Percentiles rank a stretch among this genome's conserved stretches.
Evolutionary conservation across 768 basidiomycete species (phyloP).

Genomic region (Russula emetica): DNA sequence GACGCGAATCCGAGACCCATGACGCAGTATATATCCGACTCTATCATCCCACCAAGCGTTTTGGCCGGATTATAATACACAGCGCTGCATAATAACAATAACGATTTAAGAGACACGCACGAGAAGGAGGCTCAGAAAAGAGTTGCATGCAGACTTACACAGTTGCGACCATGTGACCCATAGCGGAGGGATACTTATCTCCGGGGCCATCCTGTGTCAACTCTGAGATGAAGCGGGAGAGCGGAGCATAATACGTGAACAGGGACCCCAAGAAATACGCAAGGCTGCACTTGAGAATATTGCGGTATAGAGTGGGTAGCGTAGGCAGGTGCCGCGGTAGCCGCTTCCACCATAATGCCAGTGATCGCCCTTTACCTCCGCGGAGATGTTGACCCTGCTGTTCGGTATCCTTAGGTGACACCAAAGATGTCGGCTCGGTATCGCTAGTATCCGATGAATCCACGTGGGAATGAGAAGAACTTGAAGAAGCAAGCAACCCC

Average conservation of each 20-base stretch:
- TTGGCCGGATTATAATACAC: constrained; percentile 95
- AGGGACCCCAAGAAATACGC: constrained; percentile 87
- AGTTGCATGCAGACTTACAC: constrained; percentile 49
- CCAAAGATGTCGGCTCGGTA: not conserved
- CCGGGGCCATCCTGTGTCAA: constrained; percentile 49
- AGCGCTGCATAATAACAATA: constrained; percentile 40
- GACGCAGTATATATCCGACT: constrained; percentile 80
- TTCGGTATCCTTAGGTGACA: not conserved
- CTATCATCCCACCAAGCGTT: constrained; percentile 87
- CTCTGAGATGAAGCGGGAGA: constrained; percentile 67
- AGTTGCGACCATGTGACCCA: constrained; percentile 90
- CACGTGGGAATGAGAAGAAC: not conserved
- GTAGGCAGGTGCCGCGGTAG: constrained; percentile 35
- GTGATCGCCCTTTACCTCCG: not conserved
- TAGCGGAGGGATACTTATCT: constrained; percentile 55
- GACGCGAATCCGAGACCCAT: constrained; percentile 66
- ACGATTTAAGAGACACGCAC: not conserved
- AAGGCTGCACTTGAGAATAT: constrained; percentile 85
- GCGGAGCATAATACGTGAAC: constrained; percentile 82
- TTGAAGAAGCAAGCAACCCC: not conserved
- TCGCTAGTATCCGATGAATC: not conserved
- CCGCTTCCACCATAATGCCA: constrained; percentile 3
- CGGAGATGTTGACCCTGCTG: not conserved
- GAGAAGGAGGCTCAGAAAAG: not conserved
- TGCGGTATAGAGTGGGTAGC: constrained; percentile 53